Conservation (phyloP, 768 basidiomycete genomes). For the Rhodosporidiobolus sp. region DNA sequence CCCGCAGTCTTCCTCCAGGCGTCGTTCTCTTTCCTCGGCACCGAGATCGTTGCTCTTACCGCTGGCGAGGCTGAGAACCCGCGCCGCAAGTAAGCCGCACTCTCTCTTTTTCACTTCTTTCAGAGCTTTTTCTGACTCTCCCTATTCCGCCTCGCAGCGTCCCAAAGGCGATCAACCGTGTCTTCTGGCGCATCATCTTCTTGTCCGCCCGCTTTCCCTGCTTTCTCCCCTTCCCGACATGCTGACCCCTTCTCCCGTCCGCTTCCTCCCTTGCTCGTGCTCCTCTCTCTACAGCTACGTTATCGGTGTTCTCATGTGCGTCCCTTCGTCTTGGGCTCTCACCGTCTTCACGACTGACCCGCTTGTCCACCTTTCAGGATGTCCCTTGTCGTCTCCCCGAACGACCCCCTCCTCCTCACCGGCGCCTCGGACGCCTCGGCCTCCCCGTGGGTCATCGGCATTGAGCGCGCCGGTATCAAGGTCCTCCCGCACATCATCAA, state of each 20-base stretch:
- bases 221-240: no score
- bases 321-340: no score
- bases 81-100: conserved; percentile 49
- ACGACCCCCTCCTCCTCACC: conserved; percentile 60
- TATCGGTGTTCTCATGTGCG: conserved; percentile 10
- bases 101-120: no score
- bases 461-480: conserved; percentile 70
- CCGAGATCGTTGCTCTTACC: conserved; percentile 53
- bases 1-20: conserved; percentile 50
- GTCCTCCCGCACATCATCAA: conserved; percentile 68
- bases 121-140: no score
- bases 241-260: neutral
- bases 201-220: conserved; percentile 57
- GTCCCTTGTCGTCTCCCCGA: conserved; percentile 76
- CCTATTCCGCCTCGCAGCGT: conserved; percentile 52
- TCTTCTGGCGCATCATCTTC: conserved; percentile 74
- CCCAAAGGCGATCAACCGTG: conserved; percentile 65
- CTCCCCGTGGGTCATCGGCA: conserved; percentile 61
- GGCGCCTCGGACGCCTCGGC: conserved; percentile 2
- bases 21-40: conserved; percentile 60
- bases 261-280: no score
- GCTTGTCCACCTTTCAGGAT: conserved; percentile 53
- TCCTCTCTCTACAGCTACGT: neutral
- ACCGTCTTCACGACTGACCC: no score
- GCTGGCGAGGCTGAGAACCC: conserved; percentile 54